phyloP scores from a whole-genome alignment of 139 green algal species.

The Desmodesmus armatus region DNA sequence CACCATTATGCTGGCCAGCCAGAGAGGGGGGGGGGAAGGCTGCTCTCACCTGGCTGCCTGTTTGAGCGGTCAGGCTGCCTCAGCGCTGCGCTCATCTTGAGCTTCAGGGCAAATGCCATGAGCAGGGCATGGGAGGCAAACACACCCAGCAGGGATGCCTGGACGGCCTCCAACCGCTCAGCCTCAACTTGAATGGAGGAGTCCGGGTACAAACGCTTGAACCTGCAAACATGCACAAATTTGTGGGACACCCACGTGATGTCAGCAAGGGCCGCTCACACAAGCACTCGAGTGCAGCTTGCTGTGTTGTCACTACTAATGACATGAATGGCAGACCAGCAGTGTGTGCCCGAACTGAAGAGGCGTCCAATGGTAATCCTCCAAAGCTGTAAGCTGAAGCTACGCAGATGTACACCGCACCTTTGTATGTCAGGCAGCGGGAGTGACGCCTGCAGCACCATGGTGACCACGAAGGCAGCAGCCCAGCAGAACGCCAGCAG shows the following conservation, averaged over 20 bases:
- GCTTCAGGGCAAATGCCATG: conserved; percentile 93
- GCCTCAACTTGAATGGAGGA: conserved; percentile 54
- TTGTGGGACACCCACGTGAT: too few species aligned
- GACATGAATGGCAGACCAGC: neutral
- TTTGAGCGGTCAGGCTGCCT: conserved; percentile 42
- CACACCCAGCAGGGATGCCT: conserved; percentile 79
- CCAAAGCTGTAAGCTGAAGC: too few species aligned
- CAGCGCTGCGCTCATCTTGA: conserved; percentile 76
- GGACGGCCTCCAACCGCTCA: conserved; percentile 66
- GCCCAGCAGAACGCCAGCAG: conserved; percentile 72
- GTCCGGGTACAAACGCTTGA: conserved; percentile 78
- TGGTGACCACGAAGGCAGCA: conserved; percentile 55
- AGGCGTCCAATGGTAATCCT: too few species aligned
- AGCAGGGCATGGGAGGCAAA: conserved; percentile 86
- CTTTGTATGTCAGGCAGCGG: conserved; percentile 19
- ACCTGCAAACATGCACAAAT: too few species aligned
- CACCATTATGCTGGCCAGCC: neutral
- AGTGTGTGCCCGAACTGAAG: too few species aligned
- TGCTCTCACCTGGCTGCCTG: conserved; percentile 1
- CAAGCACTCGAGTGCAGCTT: too few species aligned
- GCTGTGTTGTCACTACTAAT: too few species aligned
- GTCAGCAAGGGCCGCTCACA: too few species aligned
- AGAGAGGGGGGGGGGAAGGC: too few species aligned
- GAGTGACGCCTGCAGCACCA: conserved; percentile 62
- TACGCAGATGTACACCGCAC: too few species aligned